Base-by-base conservation (phyloP, 2,329 filamentous ascomycete species). In the Arthrobotrys pseudoclavata region DNA sequence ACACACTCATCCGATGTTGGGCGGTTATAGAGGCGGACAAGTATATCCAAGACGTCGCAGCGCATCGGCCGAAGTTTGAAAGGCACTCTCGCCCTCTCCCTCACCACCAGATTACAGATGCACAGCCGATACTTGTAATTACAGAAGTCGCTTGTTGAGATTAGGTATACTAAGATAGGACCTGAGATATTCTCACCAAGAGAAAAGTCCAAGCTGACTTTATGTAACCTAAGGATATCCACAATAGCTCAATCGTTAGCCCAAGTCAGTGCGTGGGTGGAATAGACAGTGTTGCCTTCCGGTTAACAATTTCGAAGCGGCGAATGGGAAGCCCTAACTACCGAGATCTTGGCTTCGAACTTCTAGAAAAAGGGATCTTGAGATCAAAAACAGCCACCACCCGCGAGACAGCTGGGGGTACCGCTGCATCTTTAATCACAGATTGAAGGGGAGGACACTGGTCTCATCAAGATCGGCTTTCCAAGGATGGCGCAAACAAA, bases 331-430 rank as follows among this genome's bases (percentile, higher is more conserved):
- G 55, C 55, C 45, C 45, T 52, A 62, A 48, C 66, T 69, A 50
- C 52, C 66, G 53, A 69, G 57, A 57, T 29, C 47, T 60, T 66
- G 60, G 60, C 37, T 50, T 55, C 31, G 40, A 63, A 55, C 45
- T 64, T 66, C 60, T 57, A 72, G 60, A 72, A 72, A 50, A 72
- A 71, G 42, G 60, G 42, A 63, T 47, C 60, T 47, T 31, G 26
- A 63, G 42, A 63, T 47, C 60, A 40, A 63, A 63, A 60, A 60
- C 55, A 42, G 55, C 55, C 55, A 60, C 55, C 6, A 3, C 10
- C 55, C 34, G 55, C 42, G 55, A 42, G 60, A 63, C 22, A 48
- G 22, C 60, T 62, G 20, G 47, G 48, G 31, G 20, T 24, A 47
- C 40, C 55, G 55, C 55, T 60, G 55, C 24, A 60, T 24, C 20